Evolutionary conservation across 208 protist genomes (phyloP), one percentile per base, ranked within the genome.

Genomic region (Herpetomonas muscarum): DNA sequence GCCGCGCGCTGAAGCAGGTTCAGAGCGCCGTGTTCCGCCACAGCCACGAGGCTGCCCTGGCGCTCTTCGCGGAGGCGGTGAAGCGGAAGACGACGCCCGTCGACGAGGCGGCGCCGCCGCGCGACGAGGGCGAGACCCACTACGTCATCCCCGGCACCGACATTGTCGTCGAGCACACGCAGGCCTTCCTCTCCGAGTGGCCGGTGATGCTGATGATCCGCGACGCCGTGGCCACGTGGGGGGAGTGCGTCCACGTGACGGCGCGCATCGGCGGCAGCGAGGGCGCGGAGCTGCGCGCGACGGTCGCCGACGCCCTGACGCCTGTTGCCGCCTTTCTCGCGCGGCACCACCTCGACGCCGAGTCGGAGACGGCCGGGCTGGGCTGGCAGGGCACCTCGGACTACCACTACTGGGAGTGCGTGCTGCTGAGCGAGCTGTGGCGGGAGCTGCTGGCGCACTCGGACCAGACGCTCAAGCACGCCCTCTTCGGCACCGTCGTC

Each of bases 361-460:
- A 84, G 54, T 61, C 74, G n/a, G 41, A 70, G 46, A 56, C 64
- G 4, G 56, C 65, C 25, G 52, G 32, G n/a, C 68, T 85, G 26
- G 74, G 64, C 37, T 81, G 75, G 71, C 79, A 90, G 72, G 55
- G 66, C 58, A 88, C 81, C 32, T 79, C 76, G 2, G 59, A 58
- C 26, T 93, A 85, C 57, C 77, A 76, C 52, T 90, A 90, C 65
- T 68, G 86, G 48, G 87, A 96, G 71, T 80, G 87, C 53, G 67
- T 94, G 51, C 79, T 90, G 70, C 81, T 96, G 17, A 84, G 64
- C 29, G 83, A 86, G 51, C 59, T 94, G 10, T 96, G 85, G 85
- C 71, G 52, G 24, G 79, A 93, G 46, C 68, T 96, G 44, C 25
- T 87, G 12, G 64, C 73, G 15, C 67, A 66, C 53, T 61, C 63